Conservation (phyloP, 305 asterid species). For the Solanum hybrid region DNA sequence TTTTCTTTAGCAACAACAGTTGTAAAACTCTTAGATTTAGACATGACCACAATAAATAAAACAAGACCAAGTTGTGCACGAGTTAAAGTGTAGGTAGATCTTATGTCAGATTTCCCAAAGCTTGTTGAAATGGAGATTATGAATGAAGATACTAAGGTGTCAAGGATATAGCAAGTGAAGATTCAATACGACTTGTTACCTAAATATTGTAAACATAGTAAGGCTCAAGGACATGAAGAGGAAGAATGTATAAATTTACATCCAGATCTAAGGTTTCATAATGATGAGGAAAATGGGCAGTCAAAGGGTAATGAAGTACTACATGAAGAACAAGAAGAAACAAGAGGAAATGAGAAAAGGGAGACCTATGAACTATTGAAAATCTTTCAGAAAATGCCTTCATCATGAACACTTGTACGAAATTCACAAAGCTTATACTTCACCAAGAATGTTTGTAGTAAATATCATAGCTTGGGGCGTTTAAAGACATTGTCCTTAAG, state of each 20-base stretch:
- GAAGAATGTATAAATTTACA: neutral
- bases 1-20: neutral
- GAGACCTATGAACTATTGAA: neutral
- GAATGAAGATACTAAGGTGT: neutral
- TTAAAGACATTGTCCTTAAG: too few relatives aligned
- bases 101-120: neutral
- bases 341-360: neutral
- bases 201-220: neutral
- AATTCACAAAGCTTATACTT: too few relatives aligned
- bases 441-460: too few relatives aligned
- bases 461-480: too few relatives aligned
- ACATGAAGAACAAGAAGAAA: neutral
- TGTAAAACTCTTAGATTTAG: neutral
- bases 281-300: neutral
- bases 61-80: neutral
- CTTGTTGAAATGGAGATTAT: neutral
- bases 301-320: neutral
- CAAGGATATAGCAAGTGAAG: neutral
- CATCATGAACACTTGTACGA: too few relatives aligned
- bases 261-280: neutral
- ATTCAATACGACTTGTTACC: neutral
- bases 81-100: neutral
- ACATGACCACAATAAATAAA: neutral
- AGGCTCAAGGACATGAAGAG: neutral
- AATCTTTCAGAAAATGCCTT: too few relatives aligned